phyloP scores from a whole-genome alignment of 2,329 filamentous ascomycete genomes.

The Trichoderma citrinoviride region DNA sequence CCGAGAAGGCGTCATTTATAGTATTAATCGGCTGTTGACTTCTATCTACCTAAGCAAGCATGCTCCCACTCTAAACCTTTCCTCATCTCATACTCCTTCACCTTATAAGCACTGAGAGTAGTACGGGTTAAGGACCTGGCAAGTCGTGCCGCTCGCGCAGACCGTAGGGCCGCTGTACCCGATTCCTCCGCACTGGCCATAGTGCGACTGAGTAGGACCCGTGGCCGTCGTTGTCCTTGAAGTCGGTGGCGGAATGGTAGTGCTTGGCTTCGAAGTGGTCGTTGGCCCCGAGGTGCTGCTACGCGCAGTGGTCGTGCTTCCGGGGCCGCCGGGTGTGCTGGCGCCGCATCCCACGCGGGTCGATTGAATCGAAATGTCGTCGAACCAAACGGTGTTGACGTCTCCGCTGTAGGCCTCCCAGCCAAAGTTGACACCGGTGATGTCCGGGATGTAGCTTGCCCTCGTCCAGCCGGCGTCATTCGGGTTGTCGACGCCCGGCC shows the following conservation, averaged over 20 bases:
- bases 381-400: slow-evolving; percentile 15
- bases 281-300: neutral
- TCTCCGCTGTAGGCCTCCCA: slow-evolving; percentile 19
- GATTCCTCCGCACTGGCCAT: slow-evolving; percentile 13
- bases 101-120: slow-evolving; percentile 16
- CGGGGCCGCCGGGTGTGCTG: neutral
- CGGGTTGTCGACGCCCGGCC: slow-evolving; percentile 3
- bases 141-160: slow-evolving; percentile 11
- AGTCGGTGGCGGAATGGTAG: slow-evolving; percentile 12
- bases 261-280: slow-evolving; percentile 8
- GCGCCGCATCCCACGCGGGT: slow-evolving; percentile 13
- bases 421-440: slow-evolving; percentile 18
- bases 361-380: slow-evolving; percentile 3
- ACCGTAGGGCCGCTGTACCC: slow-evolving; percentile 1
- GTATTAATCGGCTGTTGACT: too few relatives aligned
- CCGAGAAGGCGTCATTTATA: too few relatives aligned
- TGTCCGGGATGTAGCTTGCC: neutral
- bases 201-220: slow-evolving; percentile 1
- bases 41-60: too few relatives aligned
- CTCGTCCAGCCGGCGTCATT: slow-evolving; percentile 18
- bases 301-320: neutral
- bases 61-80: neutral
- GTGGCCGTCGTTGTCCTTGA: slow-evolving; percentile 8
- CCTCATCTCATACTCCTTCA: neutral
- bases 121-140: slow-evolving; percentile 1